phyloP scores from a whole-genome alignment of 495 filamentous ascomycete species.

The Penicillium canescens region DNA sequence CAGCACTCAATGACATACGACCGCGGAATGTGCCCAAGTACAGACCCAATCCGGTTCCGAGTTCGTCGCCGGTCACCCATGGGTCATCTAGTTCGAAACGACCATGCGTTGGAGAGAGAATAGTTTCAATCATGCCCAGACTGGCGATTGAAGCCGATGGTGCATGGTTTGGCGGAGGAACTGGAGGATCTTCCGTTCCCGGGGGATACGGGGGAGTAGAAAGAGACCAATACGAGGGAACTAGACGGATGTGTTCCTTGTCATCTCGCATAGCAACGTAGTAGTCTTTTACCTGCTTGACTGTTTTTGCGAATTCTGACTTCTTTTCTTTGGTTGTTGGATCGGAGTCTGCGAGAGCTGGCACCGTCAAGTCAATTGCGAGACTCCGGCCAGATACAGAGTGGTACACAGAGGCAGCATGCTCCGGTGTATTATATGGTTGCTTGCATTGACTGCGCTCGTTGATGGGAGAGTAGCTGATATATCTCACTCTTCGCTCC shows the following conservation, averaged over 20 bases:
- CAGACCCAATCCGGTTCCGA: constrained; percentile 36
- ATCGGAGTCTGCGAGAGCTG: background rate
- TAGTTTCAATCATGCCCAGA: constrained; percentile 22
- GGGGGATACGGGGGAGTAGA: constrained; percentile 21
- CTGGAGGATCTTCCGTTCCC: constrained; percentile 13
- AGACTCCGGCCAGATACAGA: constrained; percentile 27
- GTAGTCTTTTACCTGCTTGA: constrained; percentile 22
- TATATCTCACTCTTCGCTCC: constrained; percentile 20
- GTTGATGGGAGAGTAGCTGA: constrained; percentile 28
- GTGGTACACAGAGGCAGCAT: constrained; percentile 26
- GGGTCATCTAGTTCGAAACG: constrained; percentile 29
- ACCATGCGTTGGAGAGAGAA: constrained; percentile 24
- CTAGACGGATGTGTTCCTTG: constrained; percentile 22
- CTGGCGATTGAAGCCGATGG: constrained; percentile 28
- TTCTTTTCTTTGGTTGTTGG: background rate
- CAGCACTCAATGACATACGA: constrained; percentile 30
- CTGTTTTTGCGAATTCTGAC: constrained; percentile 6
- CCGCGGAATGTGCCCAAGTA: constrained; percentile 40
- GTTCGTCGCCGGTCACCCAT: constrained; percentile 43
- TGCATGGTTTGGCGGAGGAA: constrained; percentile 27
- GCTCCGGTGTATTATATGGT: constrained; percentile 20
- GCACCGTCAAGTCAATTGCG: constrained; percentile 21
- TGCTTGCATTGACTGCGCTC: constrained; percentile 20
- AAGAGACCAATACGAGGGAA: constrained; percentile 27
- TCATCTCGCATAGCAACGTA: constrained; percentile 28